Evolutionary conservation across 179 eudicot species (phyloP).

Genomic region (Beta corolliflora): DNA sequence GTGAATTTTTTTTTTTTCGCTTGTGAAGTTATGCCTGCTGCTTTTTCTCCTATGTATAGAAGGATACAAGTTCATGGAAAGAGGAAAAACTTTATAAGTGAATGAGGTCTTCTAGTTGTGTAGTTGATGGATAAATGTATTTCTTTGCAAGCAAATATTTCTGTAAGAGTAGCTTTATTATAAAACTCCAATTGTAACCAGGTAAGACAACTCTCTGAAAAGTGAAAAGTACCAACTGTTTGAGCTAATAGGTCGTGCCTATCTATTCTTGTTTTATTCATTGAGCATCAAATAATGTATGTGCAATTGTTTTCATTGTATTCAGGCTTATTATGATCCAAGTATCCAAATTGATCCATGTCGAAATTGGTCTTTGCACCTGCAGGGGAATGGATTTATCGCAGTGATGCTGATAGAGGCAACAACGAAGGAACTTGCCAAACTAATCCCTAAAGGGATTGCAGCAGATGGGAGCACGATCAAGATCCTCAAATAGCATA

Average conservation of each 20-base stretch:
- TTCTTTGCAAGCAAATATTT: too few relatives aligned
- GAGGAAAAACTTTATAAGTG: too few relatives aligned
- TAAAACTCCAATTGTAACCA: not conserved
- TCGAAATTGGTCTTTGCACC: conserved; percentile 98
- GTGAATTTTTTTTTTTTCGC: not conserved
- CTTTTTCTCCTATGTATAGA: too few relatives aligned
- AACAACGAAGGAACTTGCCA: conserved; percentile 93
- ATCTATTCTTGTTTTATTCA: too few relatives aligned
- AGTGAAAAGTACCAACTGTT: not conserved
- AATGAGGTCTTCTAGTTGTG: too few relatives aligned
- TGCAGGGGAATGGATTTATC: conserved; percentile 91
- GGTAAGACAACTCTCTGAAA: not conserved
- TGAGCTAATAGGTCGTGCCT: not conserved
- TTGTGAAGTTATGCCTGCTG: not conserved
- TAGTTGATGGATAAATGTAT: too few relatives aligned
- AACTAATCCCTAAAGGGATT: conserved; percentile 93
- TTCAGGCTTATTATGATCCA: conserved; percentile 73
- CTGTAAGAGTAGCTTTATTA: not conserved
- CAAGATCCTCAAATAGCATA: conserved; percentile 86
- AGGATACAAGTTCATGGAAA: too few relatives aligned
- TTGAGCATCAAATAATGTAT: not conserved
- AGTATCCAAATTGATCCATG: conserved; percentile 78
- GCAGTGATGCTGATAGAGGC: conserved; percentile 89
- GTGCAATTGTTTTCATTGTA: conserved; percentile 8
- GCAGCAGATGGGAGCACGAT: conserved; percentile 97